Base-by-base conservation (phyloP, 257 asterid genomes). In the Asclepias syriaca region DNA sequence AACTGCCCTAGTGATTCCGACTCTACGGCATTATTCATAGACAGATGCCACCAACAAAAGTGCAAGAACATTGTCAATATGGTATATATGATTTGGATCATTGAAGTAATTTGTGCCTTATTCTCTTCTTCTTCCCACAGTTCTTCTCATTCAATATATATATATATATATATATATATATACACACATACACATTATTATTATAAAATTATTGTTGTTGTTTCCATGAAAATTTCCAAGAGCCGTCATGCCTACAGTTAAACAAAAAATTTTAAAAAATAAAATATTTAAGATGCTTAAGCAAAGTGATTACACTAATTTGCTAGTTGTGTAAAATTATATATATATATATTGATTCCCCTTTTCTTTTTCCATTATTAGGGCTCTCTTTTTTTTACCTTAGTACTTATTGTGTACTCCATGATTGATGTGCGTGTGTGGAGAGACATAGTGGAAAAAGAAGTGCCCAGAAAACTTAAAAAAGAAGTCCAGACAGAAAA, bases 181-280 rank as follows among this genome's bases (percentile, higher is more conserved):
- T 0, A 39, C 8, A 3, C 7, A 6, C 7, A 39, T 0, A 39
- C 46, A 29, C 34, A 34, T 3, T 34, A 34, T 3, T 34, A 34
- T 0, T 34, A 34, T 34, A 29, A 29, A 29, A 34, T 34, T 34
- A 34, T 34, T 34, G 3, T 34, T 34, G 39, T 34, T 43, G 48
- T 43, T 43, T 43, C 11, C 48, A 43, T 43, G 10, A 6, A 43
- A 43, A 43, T 43, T 7, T 43, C 48, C 34, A 3, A 54, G 21
- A 34, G 69, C 78, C 70, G 74, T 74, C 32, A 59, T 27, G 48
- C 55, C 53, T 48, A 68, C 65, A 59, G 78, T 59, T n/a, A 68
- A 65, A 37, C 21, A 8, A 61, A 14, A 8, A 53, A n/a, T n/a
- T n/a, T 34, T 16, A 15, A n/a, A 24, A 22, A 21, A 39, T 18